Evolutionary conservation across 345 rosid species (phyloP).

Genomic region (Tarenaya hassleriana): DNA sequence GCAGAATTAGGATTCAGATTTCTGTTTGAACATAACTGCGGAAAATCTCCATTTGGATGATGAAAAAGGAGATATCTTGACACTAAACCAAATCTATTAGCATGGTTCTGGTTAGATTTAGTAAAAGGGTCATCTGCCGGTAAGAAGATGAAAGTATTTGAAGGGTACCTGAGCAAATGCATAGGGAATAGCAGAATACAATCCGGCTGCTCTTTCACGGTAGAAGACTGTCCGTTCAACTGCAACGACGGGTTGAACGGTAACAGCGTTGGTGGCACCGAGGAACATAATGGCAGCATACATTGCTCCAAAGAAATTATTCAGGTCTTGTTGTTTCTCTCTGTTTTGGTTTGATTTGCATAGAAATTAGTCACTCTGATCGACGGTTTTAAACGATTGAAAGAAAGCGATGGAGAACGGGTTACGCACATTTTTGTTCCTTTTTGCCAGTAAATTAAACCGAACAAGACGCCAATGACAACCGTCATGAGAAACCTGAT

Average conservation of each 20-base stretch:
- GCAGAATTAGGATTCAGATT: conserved; percentile 18
- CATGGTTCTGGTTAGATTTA: no score
- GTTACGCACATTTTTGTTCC: conserved; percentile 49
- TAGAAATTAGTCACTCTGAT: background rate
- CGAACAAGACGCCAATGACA: conserved; percentile 50
- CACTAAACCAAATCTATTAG: no score
- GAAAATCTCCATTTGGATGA: no score
- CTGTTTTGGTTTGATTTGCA: conserved; percentile 34
- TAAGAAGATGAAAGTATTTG: background rate
- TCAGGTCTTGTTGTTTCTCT: conserved; percentile 45
- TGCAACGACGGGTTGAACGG: conserved; percentile 60
- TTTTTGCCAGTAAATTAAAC: conserved; percentile 71
- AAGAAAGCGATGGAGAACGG: no score
- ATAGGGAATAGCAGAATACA: conserved; percentile 79
- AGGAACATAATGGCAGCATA: conserved; percentile 52
- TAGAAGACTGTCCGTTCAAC: conserved; percentile 76
- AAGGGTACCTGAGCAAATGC: conserved; percentile 67
- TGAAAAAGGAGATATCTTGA: no score
- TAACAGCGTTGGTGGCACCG: conserved; percentile 53
- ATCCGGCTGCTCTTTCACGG: conserved; percentile 80
- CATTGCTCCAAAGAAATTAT: conserved; percentile 71
- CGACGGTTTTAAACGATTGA: background rate
- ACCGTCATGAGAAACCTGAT: conserved; percentile 59
- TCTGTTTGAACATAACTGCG: no score
- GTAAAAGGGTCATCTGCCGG: no score